Base-by-base conservation (phyloP, 2,329 filamentous ascomycete genomes). In the Pyricularia pennisetigena region DNA sequence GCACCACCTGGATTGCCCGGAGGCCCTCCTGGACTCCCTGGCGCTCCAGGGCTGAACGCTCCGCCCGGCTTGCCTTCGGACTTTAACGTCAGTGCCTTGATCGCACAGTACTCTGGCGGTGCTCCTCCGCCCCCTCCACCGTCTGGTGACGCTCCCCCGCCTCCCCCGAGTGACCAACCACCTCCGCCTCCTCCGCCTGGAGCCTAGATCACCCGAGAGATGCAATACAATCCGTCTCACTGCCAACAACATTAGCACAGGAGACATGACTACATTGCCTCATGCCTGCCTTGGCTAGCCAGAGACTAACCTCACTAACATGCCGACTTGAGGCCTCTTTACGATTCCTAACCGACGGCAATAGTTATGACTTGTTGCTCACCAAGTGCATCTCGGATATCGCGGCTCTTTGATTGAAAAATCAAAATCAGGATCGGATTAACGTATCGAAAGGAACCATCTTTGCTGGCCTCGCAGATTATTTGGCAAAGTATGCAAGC, bases 51-150 rank as follows among this genome's bases (percentile, higher is more conserved):
- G 24, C 65, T 73, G 4, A 71, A 71, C 69, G 82, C 81, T 68
- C 83, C 84, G 35, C 83, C 86, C 72, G 83, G 80, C 70, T 79
- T 86, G 28, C 78, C 78, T 61, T 83, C 83, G 70, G 86, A 86
- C 54, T 80, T 90, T 69, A 88, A 84, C 54, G 80, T 90, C 69
- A 88, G 84, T 74, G 85, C 86, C 67, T 81, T 92, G 69, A 88
- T 90, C 72, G 86, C 90, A 76, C 88, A 88, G 74, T 91, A 78
- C 65, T 75, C 76, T 41, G 75, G 74, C 68, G 75, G 73, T 23
- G 71, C 69, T 2, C 75, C 75, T 9, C 75, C 71, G 2, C 70
- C 75, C 59, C 75, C 75, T 29, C 71, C 74, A n/a, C 54, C 66
- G 20, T 57, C 54, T 16, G 74, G 75, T 24, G 76, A 75, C 49